Evolutionary conservation across 257 asterid genomes (phyloP).

Genomic region (Solanum etuberosum): DNA sequence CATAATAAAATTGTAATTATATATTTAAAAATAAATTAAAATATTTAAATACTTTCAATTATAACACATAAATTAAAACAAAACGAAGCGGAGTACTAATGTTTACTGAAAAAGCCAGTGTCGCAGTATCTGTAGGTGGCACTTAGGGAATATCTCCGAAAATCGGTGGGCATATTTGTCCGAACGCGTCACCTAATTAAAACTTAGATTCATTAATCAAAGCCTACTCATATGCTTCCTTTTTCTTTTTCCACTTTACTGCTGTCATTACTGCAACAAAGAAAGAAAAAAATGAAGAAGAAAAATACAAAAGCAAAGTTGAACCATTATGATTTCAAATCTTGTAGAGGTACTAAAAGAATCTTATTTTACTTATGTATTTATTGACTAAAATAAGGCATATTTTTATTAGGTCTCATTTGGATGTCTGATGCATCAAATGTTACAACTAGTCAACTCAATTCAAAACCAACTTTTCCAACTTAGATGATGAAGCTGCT

Average conservation of each 20-base stretch:
- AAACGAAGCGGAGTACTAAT: background rate
- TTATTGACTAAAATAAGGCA: background rate
- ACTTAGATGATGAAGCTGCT: background rate
- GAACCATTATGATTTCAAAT: background rate
- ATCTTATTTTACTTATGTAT: background rate
- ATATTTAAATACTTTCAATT: too few relatives aligned
- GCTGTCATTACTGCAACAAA: background rate
- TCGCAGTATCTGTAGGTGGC: background rate
- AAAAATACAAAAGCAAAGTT: background rate
- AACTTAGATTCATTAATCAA: background rate
- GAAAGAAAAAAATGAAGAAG: background rate
- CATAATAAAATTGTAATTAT: too few relatives aligned
- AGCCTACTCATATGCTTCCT: background rate
- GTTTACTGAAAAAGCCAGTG: background rate
- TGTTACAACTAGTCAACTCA: background rate
- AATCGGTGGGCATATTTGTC: conserved; percentile 1
- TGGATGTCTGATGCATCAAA: background rate
- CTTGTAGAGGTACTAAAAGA: background rate
- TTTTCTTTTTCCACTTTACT: background rate
- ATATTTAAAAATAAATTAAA: too few relatives aligned
- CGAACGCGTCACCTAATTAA: background rate
- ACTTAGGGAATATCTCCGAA: background rate
- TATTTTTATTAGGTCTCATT: background rate
- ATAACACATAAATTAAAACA: too few relatives aligned
- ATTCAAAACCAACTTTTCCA: background rate